Percentiles rank a stretch among this genome's conserved stretches.
These are phyloP conservation scores for Cytospora mali DNA, from an alignment of 2,329 filamentous ascomycete species.

Conservation along the genomic window DNA sequence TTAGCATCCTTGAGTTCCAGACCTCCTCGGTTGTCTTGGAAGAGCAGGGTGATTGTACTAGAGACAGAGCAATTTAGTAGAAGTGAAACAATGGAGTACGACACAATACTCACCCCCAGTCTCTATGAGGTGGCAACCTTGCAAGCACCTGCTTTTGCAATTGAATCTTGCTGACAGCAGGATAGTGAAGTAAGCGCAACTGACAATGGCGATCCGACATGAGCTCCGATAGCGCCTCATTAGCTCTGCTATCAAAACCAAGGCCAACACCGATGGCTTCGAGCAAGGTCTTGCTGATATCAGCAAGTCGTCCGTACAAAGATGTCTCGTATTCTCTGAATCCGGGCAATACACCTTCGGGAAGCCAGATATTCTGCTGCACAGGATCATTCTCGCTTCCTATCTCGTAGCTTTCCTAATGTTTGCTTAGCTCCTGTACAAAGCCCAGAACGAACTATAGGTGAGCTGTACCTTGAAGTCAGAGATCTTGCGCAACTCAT, in stretches of 20 bases:
- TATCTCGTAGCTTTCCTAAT: too few relatives aligned
- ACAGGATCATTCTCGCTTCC: too few relatives aligned
- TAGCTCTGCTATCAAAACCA: constrained; percentile 47
- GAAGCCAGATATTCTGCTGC: too few relatives aligned
- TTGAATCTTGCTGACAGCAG: constrained; percentile 29
- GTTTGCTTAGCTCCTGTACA: too few relatives aligned
- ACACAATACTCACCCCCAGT: constrained; percentile 46
- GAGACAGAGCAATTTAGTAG: not conserved
- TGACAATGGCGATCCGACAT: constrained; percentile 55
- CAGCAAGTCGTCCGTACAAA: too few relatives aligned
- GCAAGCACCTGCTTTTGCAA: constrained; percentile 30
- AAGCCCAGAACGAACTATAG: too few relatives aligned
- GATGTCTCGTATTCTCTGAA: too few relatives aligned
- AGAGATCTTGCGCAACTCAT: too few relatives aligned
- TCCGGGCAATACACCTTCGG: too few relatives aligned
- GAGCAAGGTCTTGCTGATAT: constrained; percentile 42
- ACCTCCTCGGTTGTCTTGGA: constrained; percentile 55
- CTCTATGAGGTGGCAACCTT: constrained; percentile 52
- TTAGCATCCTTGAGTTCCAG: constrained; percentile 51
- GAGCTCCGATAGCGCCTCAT: constrained; percentile 44
- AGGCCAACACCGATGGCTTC: constrained; percentile 50
- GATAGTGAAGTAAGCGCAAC: constrained; percentile 55
- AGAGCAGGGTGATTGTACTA: constrained; percentile 53
- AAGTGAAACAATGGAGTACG: not conserved
- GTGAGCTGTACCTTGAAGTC: too few relatives aligned